These are phyloP conservation scores for Begonia masoniana DNA, from an alignment of 306 rosid species.

Conservation along the genomic window DNA sequence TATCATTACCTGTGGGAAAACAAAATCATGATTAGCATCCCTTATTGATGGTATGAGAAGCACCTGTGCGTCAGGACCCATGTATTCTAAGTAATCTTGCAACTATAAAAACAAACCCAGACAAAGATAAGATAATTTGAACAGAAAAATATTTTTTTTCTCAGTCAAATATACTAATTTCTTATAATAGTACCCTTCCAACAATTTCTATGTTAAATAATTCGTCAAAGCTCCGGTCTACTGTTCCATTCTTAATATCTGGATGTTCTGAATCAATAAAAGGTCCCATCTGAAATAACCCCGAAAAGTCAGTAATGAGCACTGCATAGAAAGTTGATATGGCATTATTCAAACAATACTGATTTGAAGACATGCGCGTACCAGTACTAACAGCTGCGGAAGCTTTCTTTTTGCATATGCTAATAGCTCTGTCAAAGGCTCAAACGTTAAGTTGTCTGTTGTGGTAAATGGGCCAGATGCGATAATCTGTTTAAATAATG, in stretches of 20 bases:
- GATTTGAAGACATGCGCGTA: constrained; percentile 15
- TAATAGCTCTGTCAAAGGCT: constrained; percentile 70
- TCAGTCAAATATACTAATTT: neutral
- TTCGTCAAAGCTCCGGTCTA: constrained; percentile 61
- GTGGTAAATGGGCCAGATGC: constrained; percentile 95
- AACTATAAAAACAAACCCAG: constrained; percentile 29
- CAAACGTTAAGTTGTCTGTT: constrained; percentile 74
- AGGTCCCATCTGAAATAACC: constrained; percentile 70
- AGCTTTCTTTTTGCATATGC: constrained; percentile 69
- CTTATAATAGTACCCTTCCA: constrained; percentile 43
- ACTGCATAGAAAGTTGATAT: neutral
- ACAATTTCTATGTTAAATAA: constrained; percentile 54
- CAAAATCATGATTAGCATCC: constrained; percentile 79
- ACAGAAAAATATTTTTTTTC: constrained; percentile 2
- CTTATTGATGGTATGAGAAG: constrained; percentile 77
- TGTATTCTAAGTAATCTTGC: constrained; percentile 53
- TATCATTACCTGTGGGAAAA: constrained; percentile 78
- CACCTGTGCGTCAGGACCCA: constrained; percentile 56
- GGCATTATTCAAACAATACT: neutral
- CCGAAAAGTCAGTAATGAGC: constrained; percentile 10
- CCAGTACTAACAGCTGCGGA: constrained; percentile 81
- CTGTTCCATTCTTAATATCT: constrained; percentile 68
- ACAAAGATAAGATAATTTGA: constrained; percentile 7
- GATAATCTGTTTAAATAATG: constrained; percentile 48
- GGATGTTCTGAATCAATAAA: constrained; percentile 86